Evolutionary conservation across 352 stramenopile genomes (phyloP).

Genomic region (Globisporangium polare): DNA sequence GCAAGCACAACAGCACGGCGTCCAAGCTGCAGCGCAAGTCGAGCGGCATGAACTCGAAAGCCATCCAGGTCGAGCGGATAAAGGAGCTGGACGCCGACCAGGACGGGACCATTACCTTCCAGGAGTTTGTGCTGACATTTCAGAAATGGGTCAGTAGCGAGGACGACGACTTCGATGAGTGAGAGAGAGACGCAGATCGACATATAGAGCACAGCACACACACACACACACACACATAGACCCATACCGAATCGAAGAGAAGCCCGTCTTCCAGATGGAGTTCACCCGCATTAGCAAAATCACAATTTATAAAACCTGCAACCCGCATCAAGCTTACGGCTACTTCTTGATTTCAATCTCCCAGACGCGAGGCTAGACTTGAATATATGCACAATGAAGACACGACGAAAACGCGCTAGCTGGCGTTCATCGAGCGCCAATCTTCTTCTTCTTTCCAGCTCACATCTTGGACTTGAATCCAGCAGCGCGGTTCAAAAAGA

Average conservation of each 20-base stretch:
- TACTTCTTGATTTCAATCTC: not conserved
- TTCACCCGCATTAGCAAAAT: not conserved
- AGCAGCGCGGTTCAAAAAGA: conserved; percentile 53
- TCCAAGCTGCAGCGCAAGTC: conserved; percentile 44
- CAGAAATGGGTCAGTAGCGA: conserved; percentile 82
- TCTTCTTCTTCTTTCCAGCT: not conserved
- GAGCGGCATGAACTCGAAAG: conserved; percentile 55
- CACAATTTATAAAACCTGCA: conserved; percentile 4
- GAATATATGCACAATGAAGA: conserved; percentile 1
- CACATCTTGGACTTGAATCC: conserved; percentile 36
- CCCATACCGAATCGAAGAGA: conserved; percentile 4
- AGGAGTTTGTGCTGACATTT: conserved; percentile 88
- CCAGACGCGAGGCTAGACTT: not conserved
- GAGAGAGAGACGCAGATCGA: not conserved
- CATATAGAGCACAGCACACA: conserved; percentile 5
- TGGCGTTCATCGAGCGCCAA: not conserved
- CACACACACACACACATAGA: conserved; percentile 2
- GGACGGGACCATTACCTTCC: conserved; percentile 87
- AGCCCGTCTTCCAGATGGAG: not conserved
- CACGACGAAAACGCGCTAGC: not conserved
- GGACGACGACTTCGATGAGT: conserved; percentile 24
- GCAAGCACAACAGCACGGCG: conserved; percentile 39
- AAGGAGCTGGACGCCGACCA: conserved; percentile 86
- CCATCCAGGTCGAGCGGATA: conserved; percentile 71
- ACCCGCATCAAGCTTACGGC: not conserved